Conservation (phyloP, 108 stramenopile genomes). For the Nitzschia inconspicua region DNA sequence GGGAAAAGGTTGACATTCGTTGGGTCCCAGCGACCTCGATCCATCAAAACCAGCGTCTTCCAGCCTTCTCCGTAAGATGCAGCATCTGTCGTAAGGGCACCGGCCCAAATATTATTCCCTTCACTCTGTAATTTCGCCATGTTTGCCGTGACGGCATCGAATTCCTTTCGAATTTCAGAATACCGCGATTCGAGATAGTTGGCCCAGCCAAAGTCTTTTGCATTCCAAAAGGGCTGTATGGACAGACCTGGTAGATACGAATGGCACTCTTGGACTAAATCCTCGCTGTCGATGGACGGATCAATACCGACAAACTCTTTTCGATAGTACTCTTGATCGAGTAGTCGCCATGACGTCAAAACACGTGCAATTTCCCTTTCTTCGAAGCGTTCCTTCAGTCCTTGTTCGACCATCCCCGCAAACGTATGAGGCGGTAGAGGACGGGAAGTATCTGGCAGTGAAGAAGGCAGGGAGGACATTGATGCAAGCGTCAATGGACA, state of each 20-base stretch:
- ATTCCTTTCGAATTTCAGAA: slow-evolving; percentile 71
- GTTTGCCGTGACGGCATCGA: slow-evolving; percentile 47
- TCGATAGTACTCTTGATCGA: slow-evolving; percentile 70
- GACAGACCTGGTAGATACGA: slow-evolving; percentile 77
- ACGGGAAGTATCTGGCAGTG: slow-evolving; percentile 28
- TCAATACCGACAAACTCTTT: slow-evolving; percentile 61
- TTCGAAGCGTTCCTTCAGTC: slow-evolving; percentile 45
- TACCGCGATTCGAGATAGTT: slow-evolving; percentile 51
- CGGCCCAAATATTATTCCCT: slow-evolving; percentile 88
- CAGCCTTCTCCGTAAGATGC: slow-evolving; percentile 78
- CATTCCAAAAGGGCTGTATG: slow-evolving; percentile 67
- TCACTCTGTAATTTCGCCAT: slow-evolving; percentile 42
- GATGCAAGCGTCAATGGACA: too few relatives aligned
- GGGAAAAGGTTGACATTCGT: slow-evolving; percentile 80
- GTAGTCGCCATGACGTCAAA: slow-evolving; percentile 62
- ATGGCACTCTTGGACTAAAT: slow-evolving; percentile 67
- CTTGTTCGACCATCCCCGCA: slow-evolving; percentile 73
- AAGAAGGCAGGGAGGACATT: background rate
- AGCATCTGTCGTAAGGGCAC: slow-evolving; percentile 77
- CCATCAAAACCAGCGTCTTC: slow-evolving; percentile 87
- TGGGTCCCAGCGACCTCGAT: slow-evolving; percentile 91
- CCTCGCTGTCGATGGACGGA: slow-evolving; percentile 15
- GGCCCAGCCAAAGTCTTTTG: slow-evolving; percentile 55
- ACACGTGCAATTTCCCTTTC: slow-evolving; percentile 52
- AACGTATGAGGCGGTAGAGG: slow-evolving; percentile 60